Evolutionary conservation across 192 early-diverging fungal genomes (phyloP), one percentile per base, ranked within the genome.

Genomic region (Oehlia diaphana): DNA sequence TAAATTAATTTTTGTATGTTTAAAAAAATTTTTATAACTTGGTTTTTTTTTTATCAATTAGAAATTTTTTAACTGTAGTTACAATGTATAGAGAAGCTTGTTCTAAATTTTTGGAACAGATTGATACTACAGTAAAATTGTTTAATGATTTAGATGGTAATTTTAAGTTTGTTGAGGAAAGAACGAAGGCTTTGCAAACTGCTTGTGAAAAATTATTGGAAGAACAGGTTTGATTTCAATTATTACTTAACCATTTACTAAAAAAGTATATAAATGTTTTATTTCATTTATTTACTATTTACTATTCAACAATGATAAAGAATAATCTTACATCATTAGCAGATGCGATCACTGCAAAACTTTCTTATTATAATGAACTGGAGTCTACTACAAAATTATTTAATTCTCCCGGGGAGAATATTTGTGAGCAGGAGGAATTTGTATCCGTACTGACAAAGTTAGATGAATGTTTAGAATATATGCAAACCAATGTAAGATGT

Each of bases 301-400:
- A 37, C 37, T 37, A 37, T 49, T 74, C 7, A 31, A 28, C 12
- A 37, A n/a, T 42, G 39, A 37, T 74, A 58, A 58, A 93, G 86
- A 88, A 86, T 61, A 88, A 86, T 31, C 84, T 95, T n/a, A 84
- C 85, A 37, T 81, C 83, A 23, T 72, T 95, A 23, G 89, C 90
- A 4, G 87, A 87, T 19, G 78, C 87, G 10, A 84, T 98, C 31
- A 73, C 82, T 1, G 87, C 86, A 28, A 87, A 90, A 66, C 85
- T 99, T 10, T 80, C 81, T 0, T 96, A 92, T 81, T 98, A 96
- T 81, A 91, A 96, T 44, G 92, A 94, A 81, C 80, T 98, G n/a
- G 96, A 94, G 58, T 87, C 90, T 0, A 93, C 96, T 16, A 86
- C 93, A 31, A 89, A 91, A 80, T 81, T 96, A 44, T 90, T 98